A percentile compares a stretch with the other conserved stretches of the same genome.
These are phyloP conservation scores for Saturnispora sanitii DNA, from an alignment of 805 yeast species.

Conservation along the genomic window DNA sequence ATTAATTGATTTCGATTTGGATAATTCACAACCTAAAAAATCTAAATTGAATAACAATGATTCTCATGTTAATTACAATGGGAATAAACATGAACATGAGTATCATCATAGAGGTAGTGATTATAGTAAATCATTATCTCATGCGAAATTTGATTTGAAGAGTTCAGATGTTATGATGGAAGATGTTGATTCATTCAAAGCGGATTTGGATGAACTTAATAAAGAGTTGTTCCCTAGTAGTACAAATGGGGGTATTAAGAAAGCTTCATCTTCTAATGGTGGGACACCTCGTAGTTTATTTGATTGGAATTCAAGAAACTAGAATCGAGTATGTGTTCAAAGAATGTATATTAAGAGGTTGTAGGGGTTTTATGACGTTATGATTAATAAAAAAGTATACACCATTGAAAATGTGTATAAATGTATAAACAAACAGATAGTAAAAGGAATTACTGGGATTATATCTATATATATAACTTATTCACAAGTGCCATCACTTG, in stretches of 20 bases:
- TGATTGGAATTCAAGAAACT: neutral
- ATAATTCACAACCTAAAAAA: conserved; percentile 11
- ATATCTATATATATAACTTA: too few relatives aligned
- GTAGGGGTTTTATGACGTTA: conserved; percentile 2
- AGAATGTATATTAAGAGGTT: too few relatives aligned
- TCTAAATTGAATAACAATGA: conserved; percentile 5
- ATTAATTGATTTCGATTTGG: conserved; percentile 41
- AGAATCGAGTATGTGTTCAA: too few relatives aligned
- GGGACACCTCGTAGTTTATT: conserved; percentile 1
- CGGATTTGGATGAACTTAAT: conserved; percentile 3
- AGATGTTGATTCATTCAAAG: neutral
- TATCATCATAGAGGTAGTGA: conserved; percentile 5
- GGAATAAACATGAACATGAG: conserved; percentile 6
- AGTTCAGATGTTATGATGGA: neutral
- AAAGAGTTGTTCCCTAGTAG: conserved; percentile 1
- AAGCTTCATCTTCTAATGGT: neutral
- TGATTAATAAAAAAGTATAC: too few relatives aligned
- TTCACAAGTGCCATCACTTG: too few relatives aligned
- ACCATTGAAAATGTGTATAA: too few relatives aligned
- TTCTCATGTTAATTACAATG: neutral
- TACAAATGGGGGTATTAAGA: neutral
- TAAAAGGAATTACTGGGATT: too few relatives aligned
- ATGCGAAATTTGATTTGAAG: neutral
- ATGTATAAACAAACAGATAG: neutral
- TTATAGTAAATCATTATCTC: neutral